Percentiles rank a stretch among this genome's conserved stretches.
These are phyloP conservation scores for Penicillium malachiteum DNA, from an alignment of 495 filamentous ascomycete species.

Conservation along the genomic window DNA sequence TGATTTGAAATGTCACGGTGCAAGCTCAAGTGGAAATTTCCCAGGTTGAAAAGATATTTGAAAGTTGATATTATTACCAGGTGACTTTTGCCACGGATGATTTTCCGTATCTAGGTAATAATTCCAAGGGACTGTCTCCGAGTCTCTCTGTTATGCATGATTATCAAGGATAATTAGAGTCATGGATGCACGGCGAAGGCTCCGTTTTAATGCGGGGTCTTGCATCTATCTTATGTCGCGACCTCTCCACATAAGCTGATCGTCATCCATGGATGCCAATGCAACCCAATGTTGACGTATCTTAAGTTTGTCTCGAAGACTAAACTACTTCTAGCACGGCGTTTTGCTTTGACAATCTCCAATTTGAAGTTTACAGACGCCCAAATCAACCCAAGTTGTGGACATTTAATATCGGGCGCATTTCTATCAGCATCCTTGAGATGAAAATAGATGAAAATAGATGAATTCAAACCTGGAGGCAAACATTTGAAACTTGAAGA, in stretches of 20 bases:
- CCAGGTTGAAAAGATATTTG: too few relatives aligned
- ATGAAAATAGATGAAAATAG: background rate
- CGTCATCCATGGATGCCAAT: background rate
- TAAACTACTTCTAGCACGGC: background rate
- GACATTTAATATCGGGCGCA: background rate
- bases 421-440: background rate
- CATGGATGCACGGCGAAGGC: background rate
- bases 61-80: background rate
- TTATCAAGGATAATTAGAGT: background rate
- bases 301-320: background rate
- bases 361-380: background rate
- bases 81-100: background rate
- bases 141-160: background rate
- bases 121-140: background rate
- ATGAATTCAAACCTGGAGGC: background rate
- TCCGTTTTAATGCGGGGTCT: conserved; percentile 3
- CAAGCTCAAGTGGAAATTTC: too few relatives aligned
- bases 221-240: background rate
- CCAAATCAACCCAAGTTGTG: too few relatives aligned
- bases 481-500: too few relatives aligned
- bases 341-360: background rate
- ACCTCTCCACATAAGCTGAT: background rate
- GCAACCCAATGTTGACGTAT: background rate
- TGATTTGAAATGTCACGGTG: too few relatives aligned
- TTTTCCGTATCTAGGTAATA: background rate